A percentile compares a stretch with the other conserved stretches of the same genome.
Conservation (phyloP, 352 stramenopile species). For the Pythium oligandrum region DNA sequence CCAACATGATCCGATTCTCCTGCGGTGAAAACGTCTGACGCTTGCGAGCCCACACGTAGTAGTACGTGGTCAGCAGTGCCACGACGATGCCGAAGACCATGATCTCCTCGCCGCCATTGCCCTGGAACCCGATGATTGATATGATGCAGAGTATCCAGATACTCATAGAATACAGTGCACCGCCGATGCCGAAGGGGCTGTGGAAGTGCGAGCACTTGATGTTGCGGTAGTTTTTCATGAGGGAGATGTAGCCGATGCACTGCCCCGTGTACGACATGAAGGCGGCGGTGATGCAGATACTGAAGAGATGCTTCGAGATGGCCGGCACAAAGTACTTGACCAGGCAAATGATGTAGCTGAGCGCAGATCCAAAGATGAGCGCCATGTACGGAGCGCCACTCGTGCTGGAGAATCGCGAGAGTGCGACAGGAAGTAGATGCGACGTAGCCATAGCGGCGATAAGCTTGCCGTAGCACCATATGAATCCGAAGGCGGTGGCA, state of each 20-base stretch:
- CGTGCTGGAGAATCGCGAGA: conserved; percentile 3
- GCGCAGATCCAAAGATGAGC: not conserved
- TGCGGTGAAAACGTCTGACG: no score
- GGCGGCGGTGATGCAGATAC: conserved; percentile 7
- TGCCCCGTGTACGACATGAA: conserved; percentile 19
- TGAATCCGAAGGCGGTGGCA: conserved; percentile 4
- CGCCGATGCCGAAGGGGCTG: conserved; percentile 12
- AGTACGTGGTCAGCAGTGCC: not conserved
- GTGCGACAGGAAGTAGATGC: conserved; percentile 6
- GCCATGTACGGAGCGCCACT: conserved; percentile 9
- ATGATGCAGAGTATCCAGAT: conserved; percentile 13
- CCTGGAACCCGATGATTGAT: not conserved
- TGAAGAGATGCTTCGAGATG: conserved; percentile 8
- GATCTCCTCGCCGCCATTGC: conserved; percentile 3
- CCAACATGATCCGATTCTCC: no score
- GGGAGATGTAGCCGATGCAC: conserved; percentile 14
- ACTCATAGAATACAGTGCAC: conserved; percentile 8
- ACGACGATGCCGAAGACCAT: conserved; percentile 5
- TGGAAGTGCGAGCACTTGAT: conserved; percentile 13
- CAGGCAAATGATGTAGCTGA: conserved; percentile 8
- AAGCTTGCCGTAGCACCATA: conserved; percentile 3
- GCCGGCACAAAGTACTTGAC: conserved; percentile 1
- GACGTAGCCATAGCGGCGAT: conserved; percentile 14
- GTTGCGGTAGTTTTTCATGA: conserved; percentile 6
- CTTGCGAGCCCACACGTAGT: no score